phyloP scores from a whole-genome alignment of 208 protist species.

The Trypanosoma cruzi region DNA sequence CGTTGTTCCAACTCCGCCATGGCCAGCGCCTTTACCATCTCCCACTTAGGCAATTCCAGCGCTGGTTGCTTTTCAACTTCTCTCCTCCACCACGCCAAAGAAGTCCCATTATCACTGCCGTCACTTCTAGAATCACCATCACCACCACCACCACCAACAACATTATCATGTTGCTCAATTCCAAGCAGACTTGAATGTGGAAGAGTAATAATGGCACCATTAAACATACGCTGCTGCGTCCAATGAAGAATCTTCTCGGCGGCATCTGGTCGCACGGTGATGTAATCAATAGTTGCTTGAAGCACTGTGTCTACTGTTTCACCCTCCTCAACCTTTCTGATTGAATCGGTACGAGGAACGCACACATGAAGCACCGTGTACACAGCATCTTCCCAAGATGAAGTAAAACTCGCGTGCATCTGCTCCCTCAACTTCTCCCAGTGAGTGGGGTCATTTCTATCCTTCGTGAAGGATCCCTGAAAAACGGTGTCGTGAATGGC shows the following conservation, averaged over 20 bases:
- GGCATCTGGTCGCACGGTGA: conserved; percentile 12
- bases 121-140: background rate
- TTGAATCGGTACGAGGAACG: background rate
- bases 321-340: background rate
- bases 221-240: conserved; percentile 21
- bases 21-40: conserved; percentile 8
- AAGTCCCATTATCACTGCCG: background rate
- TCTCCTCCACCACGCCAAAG: conserved; percentile 9
- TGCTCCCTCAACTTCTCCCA: conserved; percentile 22
- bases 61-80: conserved; percentile 3
- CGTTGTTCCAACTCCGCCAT: conserved; percentile 22
- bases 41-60: conserved; percentile 29
- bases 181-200: background rate
- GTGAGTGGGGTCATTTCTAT: background rate
- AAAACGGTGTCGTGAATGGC: background rate
- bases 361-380: conserved; percentile 27
- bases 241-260: conserved; percentile 16
- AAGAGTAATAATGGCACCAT: conserved; percentile 4
- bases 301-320: background rate
- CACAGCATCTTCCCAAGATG: conserved; percentile 26
- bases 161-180: background rate
- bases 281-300: conserved; percentile 2
- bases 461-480: background rate
- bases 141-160: too few relatives aligned
- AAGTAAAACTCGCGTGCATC: conserved; percentile 16